Base-by-base conservation (phyloP, 352 stramenopile genomes). In the Pythium aquatile region DNA sequence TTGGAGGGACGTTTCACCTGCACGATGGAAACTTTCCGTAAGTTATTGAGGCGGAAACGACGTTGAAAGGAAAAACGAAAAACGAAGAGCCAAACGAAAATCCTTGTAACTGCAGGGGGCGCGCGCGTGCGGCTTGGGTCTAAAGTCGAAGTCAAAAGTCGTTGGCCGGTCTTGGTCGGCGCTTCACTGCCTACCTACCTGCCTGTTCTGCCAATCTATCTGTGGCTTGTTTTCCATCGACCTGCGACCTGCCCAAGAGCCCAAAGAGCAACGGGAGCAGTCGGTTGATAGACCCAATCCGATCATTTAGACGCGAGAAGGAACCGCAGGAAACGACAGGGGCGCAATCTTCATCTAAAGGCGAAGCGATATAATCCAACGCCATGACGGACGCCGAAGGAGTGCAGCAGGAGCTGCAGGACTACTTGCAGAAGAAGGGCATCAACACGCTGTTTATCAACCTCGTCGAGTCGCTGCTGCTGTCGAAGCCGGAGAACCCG, bases 361-460 rank as follows among this genome's bases (percentile, higher is more conserved):
- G 24, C 40, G 3, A 26, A 47, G 40, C 40, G 40, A 26, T 47
- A 44, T 2, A 17, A 47, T 47, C 24, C 59, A 13, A 35, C 20
- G 70, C 39, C 17, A 96, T 96, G 87, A 68, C 87, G 55, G 85
- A 96, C 75, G 87, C 83, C 13, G 85, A 96, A 61, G 81, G 81
- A 52, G 87, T 97, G 65, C 89, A 97, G 65, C 86, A 96, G 64
- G 89, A 97, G 70, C 79, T 97, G 72, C 89, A 97, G 78, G 85
- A 95, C 39, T 97, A 97, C 64, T 61, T 97, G 61, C 85, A 95
- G 70, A 90, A 93, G 73, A 97, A 97, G 65, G 87, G 88, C 74
- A 95, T 97, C 70, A 97, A 96, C 75, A 94, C 84, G 64, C 83
- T 97, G 44, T 97, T 97, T 63, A 95, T 96, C 60, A 97, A 96